Percentiles rank a stretch among this genome's conserved stretches.
Evolutionary conservation across 2,329 filamentous ascomycete species (phyloP).

Genomic region (Curvularia lunata): DNA sequence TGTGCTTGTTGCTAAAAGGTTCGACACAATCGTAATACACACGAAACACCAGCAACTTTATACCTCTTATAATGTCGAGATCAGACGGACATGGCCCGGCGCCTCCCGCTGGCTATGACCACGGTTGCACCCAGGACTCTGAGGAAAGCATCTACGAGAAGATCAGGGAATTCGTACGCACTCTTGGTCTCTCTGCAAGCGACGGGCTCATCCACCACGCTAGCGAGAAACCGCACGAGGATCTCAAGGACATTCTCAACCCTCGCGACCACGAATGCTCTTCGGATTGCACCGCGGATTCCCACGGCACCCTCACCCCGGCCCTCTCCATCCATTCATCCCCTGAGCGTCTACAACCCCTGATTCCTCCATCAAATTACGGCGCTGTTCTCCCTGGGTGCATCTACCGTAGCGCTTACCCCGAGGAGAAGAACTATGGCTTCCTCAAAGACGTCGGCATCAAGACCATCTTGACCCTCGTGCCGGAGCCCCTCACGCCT

Average conservation of each 20-base stretch:
- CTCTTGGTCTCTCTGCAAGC: constrained; percentile 30
- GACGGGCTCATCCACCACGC: constrained; percentile 38
- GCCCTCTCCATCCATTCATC: constrained; percentile 28
- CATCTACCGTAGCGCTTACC: constrained; percentile 84
- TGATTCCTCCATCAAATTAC: constrained; percentile 72
- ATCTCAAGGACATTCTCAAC: constrained; percentile 26
- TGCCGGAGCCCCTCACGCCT: constrained; percentile 56
- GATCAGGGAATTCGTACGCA: constrained; percentile 31
- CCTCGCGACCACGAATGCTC: constrained; percentile 30
- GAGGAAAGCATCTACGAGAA: constrained; percentile 24
- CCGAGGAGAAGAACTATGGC: constrained; percentile 70
- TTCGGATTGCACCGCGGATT: constrained; percentile 18
- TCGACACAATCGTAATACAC: background rate
- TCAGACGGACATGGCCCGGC: constrained; percentile 12
- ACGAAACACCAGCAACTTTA: background rate
- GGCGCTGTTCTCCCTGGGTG: constrained; percentile 72
- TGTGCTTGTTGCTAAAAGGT: constrained; percentile 1
- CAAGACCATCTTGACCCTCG: constrained; percentile 76
- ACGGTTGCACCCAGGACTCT: constrained; percentile 10
- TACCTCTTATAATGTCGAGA: constrained; percentile 20
- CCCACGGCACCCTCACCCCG: constrained; percentile 24
- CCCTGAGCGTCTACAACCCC: constrained; percentile 45
- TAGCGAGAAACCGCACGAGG: constrained; percentile 39
- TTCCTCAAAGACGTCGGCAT: constrained; percentile 73
- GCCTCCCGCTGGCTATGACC: constrained; percentile 8